Evolutionary conservation across 1,139 yeast genomes (phyloP), one percentile per base, ranked within the genome.

Genomic region (Geotrichum reessii): DNA sequence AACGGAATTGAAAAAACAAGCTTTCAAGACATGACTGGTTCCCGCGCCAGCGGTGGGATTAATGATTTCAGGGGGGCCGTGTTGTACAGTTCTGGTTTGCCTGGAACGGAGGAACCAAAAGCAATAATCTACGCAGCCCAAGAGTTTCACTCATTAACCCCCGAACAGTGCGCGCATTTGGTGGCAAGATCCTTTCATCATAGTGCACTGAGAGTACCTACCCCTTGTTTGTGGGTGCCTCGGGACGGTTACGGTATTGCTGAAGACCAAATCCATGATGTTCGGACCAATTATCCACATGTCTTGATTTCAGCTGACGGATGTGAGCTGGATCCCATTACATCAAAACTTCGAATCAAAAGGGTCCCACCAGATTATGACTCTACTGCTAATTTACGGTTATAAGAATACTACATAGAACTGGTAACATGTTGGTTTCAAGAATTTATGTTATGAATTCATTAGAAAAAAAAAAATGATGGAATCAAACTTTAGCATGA

Each of bases 221-320:
- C 66, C 27, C 75, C 76, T 1, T 66, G 73, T 47, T 61, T 73
- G 2, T 73, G 76, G 76, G 61, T 73, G 6, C 74, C 76, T 1
- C 58, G 63, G 14, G 76, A 73, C 58, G 58, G 58, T 9, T 61
- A 64, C 12, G 75, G 75, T 1, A 57, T 71, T 8, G 71, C 74
- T 3, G 64, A 61, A 8, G 73, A 70, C 59, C 72, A 72, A 52
- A 66, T 68, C 1, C 33, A 52, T 22, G 67, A 64, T 28, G 68
- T 71, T 50, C 63, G 65, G 33, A 47, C 31, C 44, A 56, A 58
- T 44, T 69, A 63, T 58, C 62, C 67, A 1, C 66, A 69, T 50
- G 54, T 72, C 28, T 53, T 64, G 22, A 63, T 66, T 2, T 65
- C 72, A 1, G 62, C 65, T 40, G 53, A 50, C 11, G 70, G 70